These are phyloP conservation scores for Yamadazyma blattariae DNA, from an alignment of 1,139 yeast genomes.

Conservation along the genomic window DNA sequence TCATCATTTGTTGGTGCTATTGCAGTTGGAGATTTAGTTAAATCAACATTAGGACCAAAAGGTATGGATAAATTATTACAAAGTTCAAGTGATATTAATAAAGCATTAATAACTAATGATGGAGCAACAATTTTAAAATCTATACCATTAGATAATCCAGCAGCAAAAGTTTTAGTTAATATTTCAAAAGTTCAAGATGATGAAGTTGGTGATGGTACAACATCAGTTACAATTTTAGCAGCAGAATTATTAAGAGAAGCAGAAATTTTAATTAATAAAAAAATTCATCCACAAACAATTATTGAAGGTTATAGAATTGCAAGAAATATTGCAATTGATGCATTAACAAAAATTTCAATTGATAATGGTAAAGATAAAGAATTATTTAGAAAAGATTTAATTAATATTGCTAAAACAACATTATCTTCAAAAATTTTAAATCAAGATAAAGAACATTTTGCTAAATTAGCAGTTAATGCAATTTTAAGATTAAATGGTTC, in stretches of 20 bases:
- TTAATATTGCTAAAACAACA: conserved; percentile 90
- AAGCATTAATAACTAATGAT: conserved; percentile 86
- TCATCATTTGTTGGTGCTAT: conserved; percentile 98
- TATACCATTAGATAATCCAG: conserved; percentile 95
- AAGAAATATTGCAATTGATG: conserved; percentile 74
- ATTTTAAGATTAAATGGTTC: conserved; percentile 88
- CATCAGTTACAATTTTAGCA: conserved; percentile 93
- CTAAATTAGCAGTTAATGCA: conserved; percentile 92
- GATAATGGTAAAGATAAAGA: conserved; percentile 65
- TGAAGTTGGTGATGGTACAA: conserved; percentile 98
- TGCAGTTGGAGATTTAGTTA: conserved; percentile 96
- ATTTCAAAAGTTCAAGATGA: conserved; percentile 97
- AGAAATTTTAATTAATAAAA: conserved; percentile 85
- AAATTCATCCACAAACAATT: conserved; percentile 96
- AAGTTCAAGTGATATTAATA: conserved; percentile 73
- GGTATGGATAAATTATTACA: conserved; percentile 97
- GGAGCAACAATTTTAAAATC: conserved; percentile 96
- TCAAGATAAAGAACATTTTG: conserved; percentile 90
- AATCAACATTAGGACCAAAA: conserved; percentile 94
- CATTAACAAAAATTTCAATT: conserved; percentile 73
- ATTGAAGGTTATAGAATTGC: conserved; percentile 96
- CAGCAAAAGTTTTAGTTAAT: conserved; percentile 95
- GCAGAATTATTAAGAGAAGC: conserved; percentile 95
- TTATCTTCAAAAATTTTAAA: conserved; percentile 88
- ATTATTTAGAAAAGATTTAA: conserved; percentile 71